A percentile compares a stretch with the other conserved stretches of the same genome.
These are phyloP conservation scores for Pleurotus cornucopiae DNA, from an alignment of 768 basidiomycete genomes.

Conservation along the genomic window DNA sequence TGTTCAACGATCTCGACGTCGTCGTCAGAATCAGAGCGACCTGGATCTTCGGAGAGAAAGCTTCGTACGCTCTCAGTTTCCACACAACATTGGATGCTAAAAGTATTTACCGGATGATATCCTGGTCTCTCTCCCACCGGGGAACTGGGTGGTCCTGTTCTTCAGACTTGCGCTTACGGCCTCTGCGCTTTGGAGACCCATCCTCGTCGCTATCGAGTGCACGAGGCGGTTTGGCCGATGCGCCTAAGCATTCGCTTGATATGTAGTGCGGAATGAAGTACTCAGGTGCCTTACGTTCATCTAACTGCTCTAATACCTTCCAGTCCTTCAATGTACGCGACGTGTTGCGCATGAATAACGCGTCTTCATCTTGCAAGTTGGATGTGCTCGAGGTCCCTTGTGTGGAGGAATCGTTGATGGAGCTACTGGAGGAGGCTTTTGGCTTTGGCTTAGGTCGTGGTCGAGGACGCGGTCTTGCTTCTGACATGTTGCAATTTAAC, in stretches of 20 bases:
- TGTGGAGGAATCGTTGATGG: conserved; percentile 8
- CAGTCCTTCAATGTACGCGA: conserved; percentile 53
- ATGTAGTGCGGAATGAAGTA: neutral
- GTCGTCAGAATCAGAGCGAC: conserved; percentile 44
- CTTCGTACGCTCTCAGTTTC: conserved; percentile 20
- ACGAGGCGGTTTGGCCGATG: conserved; percentile 9
- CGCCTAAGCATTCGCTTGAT: neutral
- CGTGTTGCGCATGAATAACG: conserved; percentile 65
- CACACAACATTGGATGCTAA: neutral
- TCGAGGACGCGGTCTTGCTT: conserved; percentile 37
- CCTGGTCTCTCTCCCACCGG: conserved; percentile 39
- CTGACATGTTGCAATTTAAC: conserved; percentile 25
- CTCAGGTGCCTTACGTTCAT: conserved; percentile 41
- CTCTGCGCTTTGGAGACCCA: conserved; percentile 25
- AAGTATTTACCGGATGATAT: conserved; percentile 31
- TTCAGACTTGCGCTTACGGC: conserved; percentile 32
- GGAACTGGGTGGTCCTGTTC: conserved; percentile 29
- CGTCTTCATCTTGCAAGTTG: conserved; percentile 55
- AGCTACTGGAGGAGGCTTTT: conserved; percentile 15
- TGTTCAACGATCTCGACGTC: conserved; percentile 30
- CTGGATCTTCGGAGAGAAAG: conserved; percentile 34
- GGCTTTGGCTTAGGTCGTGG: conserved; percentile 50
- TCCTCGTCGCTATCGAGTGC: conserved; percentile 20
- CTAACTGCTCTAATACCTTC: conserved; percentile 53
- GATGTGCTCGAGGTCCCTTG: conserved; percentile 15